Conservation (phyloP, 257 asterid genomes). For the Lycium barbarum region DNA sequence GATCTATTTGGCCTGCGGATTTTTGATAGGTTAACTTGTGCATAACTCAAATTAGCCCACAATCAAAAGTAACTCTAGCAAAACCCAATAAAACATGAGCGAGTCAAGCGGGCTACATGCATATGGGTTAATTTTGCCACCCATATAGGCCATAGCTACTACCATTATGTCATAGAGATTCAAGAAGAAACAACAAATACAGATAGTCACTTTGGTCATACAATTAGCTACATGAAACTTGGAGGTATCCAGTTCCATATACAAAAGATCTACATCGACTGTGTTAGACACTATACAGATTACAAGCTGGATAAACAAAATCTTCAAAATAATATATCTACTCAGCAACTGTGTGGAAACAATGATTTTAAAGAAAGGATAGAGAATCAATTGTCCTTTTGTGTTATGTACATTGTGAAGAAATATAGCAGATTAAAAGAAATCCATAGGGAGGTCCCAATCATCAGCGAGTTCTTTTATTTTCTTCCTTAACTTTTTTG, state of each 20-base stretch:
- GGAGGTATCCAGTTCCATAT: neutral
- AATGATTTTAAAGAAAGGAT: neutral
- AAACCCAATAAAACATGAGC: neutral
- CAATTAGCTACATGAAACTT: neutral
- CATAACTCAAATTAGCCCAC: neutral
- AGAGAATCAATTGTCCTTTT: neutral
- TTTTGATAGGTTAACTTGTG: neutral
- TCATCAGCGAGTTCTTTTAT: slow-evolving; percentile 46
- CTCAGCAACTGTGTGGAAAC: neutral
- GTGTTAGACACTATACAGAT: neutral
- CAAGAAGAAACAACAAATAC: slow-evolving; percentile 1
- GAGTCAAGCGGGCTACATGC: neutral
- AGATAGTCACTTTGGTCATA: neutral
- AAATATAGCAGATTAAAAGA: slow-evolving; percentile 40
- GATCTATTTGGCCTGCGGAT: too few relatives aligned
- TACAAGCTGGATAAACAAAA: neutral
- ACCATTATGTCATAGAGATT: neutral
- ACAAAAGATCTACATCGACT: neutral
- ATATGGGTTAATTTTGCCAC: neutral
- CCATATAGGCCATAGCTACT: neutral
- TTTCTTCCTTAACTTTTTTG: slow-evolving; percentile 38
- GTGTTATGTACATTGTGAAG: neutral
- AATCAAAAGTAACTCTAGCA: neutral
- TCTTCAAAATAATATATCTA: neutral
- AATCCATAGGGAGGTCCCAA: slow-evolving; percentile 77